Evolutionary conservation across 371 early-diverging fungal genomes (phyloP), one percentile per base, ranked within the genome.

Genomic region (Actinomortierella wolfii): DNA sequence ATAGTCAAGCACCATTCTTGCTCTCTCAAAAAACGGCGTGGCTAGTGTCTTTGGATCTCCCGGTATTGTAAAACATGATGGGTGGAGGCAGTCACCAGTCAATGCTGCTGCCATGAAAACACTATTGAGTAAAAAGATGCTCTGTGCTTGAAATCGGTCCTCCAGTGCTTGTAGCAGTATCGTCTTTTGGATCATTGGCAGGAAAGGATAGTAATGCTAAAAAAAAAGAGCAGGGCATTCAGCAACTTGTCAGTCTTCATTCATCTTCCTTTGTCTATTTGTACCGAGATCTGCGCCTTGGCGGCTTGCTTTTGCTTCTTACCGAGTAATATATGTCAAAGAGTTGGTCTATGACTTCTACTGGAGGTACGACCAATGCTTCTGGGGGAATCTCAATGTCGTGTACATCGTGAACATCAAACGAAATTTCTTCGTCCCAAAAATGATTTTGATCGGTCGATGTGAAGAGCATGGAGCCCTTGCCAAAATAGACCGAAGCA

Each of bases 351-450:
- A 73, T 73, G 23, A 67, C 64, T 28, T 73, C 74, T 3, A 67
- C 41, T 3, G 74, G 61, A 1, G 74, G 74, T 50, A 73, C n/a
- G 23, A 53, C 29, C 1, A 56, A 40, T 14, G 67, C 74, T 42
- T 73, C 74, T 0, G 59, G 57, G 2, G 74, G 74, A 14, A 73
- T 63, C 14, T 59, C 59, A 6, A 73, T 29, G 20, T 63, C 52
- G 0, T 43, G 60, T 0, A 59, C 43, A 1, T 63, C 67, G 18
- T 73, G 74, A 1, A 73, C 67, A 51, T 73, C 74, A 53, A 73
- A 73, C 0, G 74, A 59, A 13, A 73, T 66, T 44, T 73, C 74
- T 20, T 73, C 74, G n/a, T 73, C 67, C 74, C 74, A 73, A 44
- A 73, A 73, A 25, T 56, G 46, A n/a, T 73, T 60, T 24, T 73